phyloP scores from a whole-genome alignment of 148 eudicot species.

The Rhododendron henanense region DNA sequence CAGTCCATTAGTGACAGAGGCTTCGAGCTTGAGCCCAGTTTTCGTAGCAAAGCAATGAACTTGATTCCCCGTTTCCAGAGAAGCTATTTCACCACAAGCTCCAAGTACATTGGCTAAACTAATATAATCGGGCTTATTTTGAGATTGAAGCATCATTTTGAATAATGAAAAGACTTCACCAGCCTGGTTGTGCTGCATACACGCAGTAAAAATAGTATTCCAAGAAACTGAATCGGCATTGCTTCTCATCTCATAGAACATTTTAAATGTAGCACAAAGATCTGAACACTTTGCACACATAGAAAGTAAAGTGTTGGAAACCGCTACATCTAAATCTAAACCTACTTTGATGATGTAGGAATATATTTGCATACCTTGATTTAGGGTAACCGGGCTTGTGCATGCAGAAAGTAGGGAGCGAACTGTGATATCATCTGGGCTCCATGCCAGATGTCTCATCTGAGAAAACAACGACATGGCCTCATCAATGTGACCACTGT shows the following conservation, averaged over 20 bases:
- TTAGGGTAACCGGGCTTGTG: constrained; percentile 15
- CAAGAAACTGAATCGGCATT: constrained; percentile 37
- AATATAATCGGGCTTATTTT: constrained; percentile 25
- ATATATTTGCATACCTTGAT: constrained; percentile 35
- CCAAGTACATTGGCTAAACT: constrained; percentile 24
- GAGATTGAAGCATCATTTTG: constrained; percentile 28
- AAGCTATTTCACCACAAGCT: constrained; percentile 35
- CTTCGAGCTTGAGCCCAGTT: constrained; percentile 22
- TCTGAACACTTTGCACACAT: constrained; percentile 38
- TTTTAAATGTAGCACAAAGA: constrained; percentile 19
- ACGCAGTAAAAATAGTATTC: constrained; percentile 35
- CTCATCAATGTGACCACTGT: constrained; percentile 24
- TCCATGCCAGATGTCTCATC: constrained; percentile 25
- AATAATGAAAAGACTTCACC: constrained; percentile 29
- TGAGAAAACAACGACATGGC: constrained; percentile 25
- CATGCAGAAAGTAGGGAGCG: constrained; percentile 37
- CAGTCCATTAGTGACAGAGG: constrained; percentile 27
- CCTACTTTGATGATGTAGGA: constrained; percentile 33
- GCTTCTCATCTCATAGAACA: constrained; percentile 27
- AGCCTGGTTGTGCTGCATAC: constrained; percentile 24
- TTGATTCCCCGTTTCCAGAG: constrained; percentile 39
- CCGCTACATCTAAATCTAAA: constrained; percentile 20
- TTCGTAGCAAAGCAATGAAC: constrained; percentile 24
- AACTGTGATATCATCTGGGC: constrained; percentile 37
- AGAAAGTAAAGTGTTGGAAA: constrained; percentile 33